Evolutionary conservation across 2,329 filamentous ascomycete species (phyloP).

Genomic region (Nakataea oryzae): DNA sequence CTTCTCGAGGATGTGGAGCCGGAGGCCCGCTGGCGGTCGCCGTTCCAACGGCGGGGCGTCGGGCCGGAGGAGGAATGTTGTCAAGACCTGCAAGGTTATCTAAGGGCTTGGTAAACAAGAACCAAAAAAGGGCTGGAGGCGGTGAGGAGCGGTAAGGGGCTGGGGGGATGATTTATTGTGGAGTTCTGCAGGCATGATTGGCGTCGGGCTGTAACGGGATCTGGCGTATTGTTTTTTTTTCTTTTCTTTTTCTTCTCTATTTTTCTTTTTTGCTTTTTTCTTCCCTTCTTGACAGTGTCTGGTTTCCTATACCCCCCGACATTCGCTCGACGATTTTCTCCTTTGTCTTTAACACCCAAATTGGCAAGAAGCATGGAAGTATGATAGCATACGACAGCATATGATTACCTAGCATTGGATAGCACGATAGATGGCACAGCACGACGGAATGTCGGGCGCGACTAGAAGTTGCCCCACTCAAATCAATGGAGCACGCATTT

Average conservation of each 20-base stretch:
- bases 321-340: background rate
- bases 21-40: slow-evolving; percentile 17
- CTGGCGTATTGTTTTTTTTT: background rate
- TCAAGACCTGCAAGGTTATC: background rate
- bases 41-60: background rate
- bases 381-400: background rate
- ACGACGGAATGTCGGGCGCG: background rate
- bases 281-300: too few species aligned
- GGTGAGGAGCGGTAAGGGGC: background rate
- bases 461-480: background rate
- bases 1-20: slow-evolving; percentile 9
- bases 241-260: background rate
- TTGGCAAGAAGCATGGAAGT: background rate
- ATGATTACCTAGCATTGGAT: background rate
- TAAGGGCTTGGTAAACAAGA: too few species aligned
- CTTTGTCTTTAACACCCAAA: background rate
- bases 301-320: background rate
- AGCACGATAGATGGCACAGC: background rate
- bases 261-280: background rate
- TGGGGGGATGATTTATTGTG: too few species aligned
- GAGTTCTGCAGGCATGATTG: background rate
- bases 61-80: background rate
- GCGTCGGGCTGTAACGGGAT: background rate
- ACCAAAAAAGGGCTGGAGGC: background rate
- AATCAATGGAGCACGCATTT: background rate